These are phyloP conservation scores for Simplicillium aogashimaense DNA, from an alignment of 2,329 filamentous ascomycete species.

Conservation along the genomic window DNA sequence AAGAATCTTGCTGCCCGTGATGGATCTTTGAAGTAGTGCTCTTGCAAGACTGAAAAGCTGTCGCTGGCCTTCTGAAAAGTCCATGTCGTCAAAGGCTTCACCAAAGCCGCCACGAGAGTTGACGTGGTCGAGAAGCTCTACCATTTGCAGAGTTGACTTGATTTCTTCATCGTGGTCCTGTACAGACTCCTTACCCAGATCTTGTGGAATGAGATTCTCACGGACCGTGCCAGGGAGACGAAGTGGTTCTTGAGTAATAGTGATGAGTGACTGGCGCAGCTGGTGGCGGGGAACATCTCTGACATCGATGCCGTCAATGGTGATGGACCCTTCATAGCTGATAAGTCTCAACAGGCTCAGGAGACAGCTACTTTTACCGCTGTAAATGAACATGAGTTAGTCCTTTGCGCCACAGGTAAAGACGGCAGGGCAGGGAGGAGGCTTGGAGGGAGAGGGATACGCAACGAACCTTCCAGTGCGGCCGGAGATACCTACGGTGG, in stretches of 20 bases:
- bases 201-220: slow-evolving; percentile 35
- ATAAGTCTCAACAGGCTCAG: slow-evolving; percentile 26
- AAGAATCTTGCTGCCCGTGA: slow-evolving; percentile 9
- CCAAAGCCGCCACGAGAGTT: slow-evolving; percentile 27
- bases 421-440: too few relatives aligned
- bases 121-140: slow-evolving; percentile 31
- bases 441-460: background rate
- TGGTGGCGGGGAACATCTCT: slow-evolving; percentile 10
- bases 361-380: background rate
- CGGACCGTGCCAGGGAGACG: slow-evolving; percentile 36
- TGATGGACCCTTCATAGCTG: slow-evolving; percentile 27
- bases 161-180: slow-evolving; percentile 25
- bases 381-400: too few relatives aligned
- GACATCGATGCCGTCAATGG: slow-evolving; percentile 31
- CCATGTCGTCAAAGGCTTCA: slow-evolving; percentile 16
- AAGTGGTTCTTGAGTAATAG: slow-evolving; percentile 40
- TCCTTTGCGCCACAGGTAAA: too few relatives aligned
- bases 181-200: slow-evolving; percentile 8
- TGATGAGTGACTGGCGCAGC: slow-evolving; percentile 22
- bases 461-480: slow-evolving; percentile 22
- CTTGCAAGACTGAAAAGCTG: slow-evolving; percentile 30
- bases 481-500: slow-evolving; percentile 24
- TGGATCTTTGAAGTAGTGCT: slow-evolving; percentile 9
- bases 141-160: slow-evolving; percentile 29
- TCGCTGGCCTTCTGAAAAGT: slow-evolving; percentile 29